phyloP scores from a whole-genome alignment of 2,329 filamentous ascomycete genomes.

The Fusarium sp. region DNA sequence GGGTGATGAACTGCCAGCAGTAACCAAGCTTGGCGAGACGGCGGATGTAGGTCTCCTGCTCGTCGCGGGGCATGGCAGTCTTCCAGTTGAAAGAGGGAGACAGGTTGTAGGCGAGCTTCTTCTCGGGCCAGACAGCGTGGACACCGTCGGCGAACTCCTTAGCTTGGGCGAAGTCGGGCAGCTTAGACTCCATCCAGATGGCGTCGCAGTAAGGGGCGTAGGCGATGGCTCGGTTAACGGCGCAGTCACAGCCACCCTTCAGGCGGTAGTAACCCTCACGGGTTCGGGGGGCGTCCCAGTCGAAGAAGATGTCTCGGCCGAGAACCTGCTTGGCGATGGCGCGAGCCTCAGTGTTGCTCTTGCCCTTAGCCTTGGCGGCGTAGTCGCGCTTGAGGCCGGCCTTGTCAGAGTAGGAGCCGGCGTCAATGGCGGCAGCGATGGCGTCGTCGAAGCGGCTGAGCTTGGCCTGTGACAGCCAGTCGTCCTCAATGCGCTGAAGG shows the following conservation, averaged over 20 bases:
- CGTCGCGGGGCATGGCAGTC: slow-evolving; percentile 85
- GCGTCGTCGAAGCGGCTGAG: slow-evolving; percentile 92
- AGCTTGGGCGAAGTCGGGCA: slow-evolving; percentile 90
- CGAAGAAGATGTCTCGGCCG: slow-evolving; percentile 84
- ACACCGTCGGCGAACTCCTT: slow-evolving; percentile 93
- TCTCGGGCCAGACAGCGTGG: slow-evolving; percentile 92
- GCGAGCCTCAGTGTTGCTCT: slow-evolving; percentile 83
- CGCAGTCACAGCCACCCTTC: slow-evolving; percentile 88
- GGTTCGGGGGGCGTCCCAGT: slow-evolving; percentile 94
- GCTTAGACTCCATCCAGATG: slow-evolving; percentile 99
- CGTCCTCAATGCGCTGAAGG: slow-evolving; percentile 90
- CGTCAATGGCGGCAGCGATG: slow-evolving; percentile 81
- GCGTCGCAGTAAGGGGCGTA: slow-evolving; percentile 94
- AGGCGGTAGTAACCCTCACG: slow-evolving; percentile 96
- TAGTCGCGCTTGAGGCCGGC: slow-evolving; percentile 71
- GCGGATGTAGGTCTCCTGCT: slow-evolving; percentile 97
- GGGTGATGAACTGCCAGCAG: slow-evolving; percentile 99
- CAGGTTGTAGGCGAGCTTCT: slow-evolving; percentile 99
- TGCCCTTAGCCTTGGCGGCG: slow-evolving; percentile 73
- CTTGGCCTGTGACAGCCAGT: slow-evolving; percentile 79
- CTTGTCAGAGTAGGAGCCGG: slow-evolving; percentile 73
- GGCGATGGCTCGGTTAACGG: slow-evolving; percentile 86
- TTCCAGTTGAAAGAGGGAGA: slow-evolving; percentile 99
- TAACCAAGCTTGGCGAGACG: slow-evolving; percentile 88
- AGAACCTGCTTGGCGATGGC: slow-evolving; percentile 78